A percentile compares a stretch with the other conserved stretches of the same genome.
Conservation (phyloP, 208 protist genomes). For the Polymyxa betae region DNA sequence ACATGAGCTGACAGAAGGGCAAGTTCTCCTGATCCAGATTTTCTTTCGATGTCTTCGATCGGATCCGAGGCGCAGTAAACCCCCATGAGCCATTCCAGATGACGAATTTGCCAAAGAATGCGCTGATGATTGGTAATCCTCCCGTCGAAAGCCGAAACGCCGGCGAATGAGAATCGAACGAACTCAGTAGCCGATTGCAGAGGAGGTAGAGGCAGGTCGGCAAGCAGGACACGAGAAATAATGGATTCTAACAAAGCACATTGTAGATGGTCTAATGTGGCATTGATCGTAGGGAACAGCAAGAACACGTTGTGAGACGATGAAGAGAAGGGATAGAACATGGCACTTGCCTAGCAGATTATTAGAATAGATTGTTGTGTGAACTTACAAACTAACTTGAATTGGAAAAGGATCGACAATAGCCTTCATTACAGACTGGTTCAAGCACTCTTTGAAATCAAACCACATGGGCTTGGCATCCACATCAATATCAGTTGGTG, state of each 20-base stretch:
- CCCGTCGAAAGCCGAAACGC: background rate
- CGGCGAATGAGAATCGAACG: background rate
- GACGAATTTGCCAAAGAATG: conserved; percentile 23
- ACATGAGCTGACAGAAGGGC: background rate
- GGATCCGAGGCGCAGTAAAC: background rate
- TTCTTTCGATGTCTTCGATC: background rate
- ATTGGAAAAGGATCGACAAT: conserved; percentile 29
- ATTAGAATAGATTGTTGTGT: too few species aligned
- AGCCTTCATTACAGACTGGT: background rate
- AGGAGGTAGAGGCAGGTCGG: background rate
- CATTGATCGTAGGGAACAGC: background rate
- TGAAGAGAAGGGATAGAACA: background rate
- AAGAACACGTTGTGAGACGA: background rate
- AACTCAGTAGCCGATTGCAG: background rate
- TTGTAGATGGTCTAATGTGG: background rate
- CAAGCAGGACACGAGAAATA: background rate
- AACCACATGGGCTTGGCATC: conserved; percentile 18
- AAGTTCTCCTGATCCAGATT: background rate
- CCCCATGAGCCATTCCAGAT: conserved; percentile 49
- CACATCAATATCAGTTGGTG: conserved; percentile 40
- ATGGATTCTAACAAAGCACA: background rate
- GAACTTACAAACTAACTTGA: too few species aligned
- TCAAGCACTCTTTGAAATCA: conserved; percentile 33
- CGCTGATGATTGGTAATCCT: background rate
- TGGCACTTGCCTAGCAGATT: background rate